Percentiles rank a stretch among this genome's conserved stretches.
Evolutionary conservation across 1,284 basidiomycete species (phyloP).

Genomic region (Papiliotrema terrestris): DNA sequence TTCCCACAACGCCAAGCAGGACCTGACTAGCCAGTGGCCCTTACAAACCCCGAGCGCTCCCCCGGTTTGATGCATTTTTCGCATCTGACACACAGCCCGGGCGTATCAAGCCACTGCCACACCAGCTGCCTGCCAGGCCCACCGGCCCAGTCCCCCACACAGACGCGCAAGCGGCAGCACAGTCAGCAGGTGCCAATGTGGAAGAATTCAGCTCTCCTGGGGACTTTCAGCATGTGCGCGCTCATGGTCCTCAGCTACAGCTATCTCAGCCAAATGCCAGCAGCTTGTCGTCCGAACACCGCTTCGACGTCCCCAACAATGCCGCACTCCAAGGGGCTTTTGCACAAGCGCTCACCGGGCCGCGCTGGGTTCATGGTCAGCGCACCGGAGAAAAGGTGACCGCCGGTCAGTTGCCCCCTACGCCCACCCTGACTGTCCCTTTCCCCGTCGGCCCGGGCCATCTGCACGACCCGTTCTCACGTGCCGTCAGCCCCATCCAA

Average conservation of each 20-base stretch:
- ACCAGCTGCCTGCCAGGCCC: neutral
- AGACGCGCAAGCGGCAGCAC: neutral
- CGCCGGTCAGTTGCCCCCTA: slow-evolving; percentile 12
- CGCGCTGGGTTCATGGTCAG: slow-evolving; percentile 32
- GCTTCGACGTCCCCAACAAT: neutral
- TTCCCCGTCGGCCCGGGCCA: slow-evolving; percentile 17
- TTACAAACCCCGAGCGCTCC: slow-evolving; percentile 20
- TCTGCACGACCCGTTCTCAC: slow-evolving; percentile 27
- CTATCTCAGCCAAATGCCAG: neutral
- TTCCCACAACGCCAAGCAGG: neutral
- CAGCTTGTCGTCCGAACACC: neutral
- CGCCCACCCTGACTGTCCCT: slow-evolving; percentile 12
- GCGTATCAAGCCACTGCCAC: slow-evolving; percentile 1
- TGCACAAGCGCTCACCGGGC: slow-evolving; percentile 18
- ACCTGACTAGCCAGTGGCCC: slow-evolving; percentile 14
- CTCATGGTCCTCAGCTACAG: neutral
- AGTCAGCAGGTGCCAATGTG: neutral
- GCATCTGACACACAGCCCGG: neutral
- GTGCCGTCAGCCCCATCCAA: slow-evolving; percentile 32
- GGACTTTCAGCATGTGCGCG: neutral
- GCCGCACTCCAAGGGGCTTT: slow-evolving; percentile 12
- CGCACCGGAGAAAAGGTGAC: slow-evolving; percentile 3
- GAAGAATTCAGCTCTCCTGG: neutral
- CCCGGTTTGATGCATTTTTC: neutral
- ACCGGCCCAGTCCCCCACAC: neutral